A percentile compares a stretch with the other conserved stretches of the same genome.
Conservation (phyloP, 2,329 filamentous ascomycete species). For the Phialophora verrucosa region DNA sequence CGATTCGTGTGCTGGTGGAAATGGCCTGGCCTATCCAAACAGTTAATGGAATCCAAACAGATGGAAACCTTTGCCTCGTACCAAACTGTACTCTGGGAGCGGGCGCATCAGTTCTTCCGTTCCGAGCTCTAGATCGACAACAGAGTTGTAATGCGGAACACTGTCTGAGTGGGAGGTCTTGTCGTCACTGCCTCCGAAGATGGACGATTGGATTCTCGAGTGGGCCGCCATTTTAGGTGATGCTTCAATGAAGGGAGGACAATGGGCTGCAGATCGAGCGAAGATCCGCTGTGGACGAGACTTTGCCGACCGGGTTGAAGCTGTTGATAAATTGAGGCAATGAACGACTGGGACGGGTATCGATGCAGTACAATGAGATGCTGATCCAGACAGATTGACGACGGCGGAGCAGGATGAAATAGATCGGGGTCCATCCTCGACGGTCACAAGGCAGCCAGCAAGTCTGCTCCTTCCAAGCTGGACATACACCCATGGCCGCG, state of each 20-base stretch:
- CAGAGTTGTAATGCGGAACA: not conserved
- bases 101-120: not conserved
- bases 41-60: not conserved
- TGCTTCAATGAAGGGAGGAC: not conserved
- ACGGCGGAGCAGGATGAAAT: not conserved
- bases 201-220: not conserved
- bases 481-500: not conserved
- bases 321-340: not conserved
- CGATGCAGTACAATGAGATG: not conserved
- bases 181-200: not conserved
- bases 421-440: not conserved
- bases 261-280: not conserved
- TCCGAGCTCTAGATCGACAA: not conserved
- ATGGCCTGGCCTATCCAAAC: not conserved
- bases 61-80: not conserved
- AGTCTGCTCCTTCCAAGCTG: not conserved
- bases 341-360: not conserved
- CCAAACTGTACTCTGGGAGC: slow-evolving; percentile 4
- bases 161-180: not conserved
- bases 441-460: not conserved
- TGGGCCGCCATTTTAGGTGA: not conserved
- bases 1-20: not conserved
- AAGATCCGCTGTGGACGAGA: not conserved
- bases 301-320: not conserved
- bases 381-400: not conserved